Conservation (phyloP, 768 basidiomycete genomes). For the Calocera cornea region DNA sequence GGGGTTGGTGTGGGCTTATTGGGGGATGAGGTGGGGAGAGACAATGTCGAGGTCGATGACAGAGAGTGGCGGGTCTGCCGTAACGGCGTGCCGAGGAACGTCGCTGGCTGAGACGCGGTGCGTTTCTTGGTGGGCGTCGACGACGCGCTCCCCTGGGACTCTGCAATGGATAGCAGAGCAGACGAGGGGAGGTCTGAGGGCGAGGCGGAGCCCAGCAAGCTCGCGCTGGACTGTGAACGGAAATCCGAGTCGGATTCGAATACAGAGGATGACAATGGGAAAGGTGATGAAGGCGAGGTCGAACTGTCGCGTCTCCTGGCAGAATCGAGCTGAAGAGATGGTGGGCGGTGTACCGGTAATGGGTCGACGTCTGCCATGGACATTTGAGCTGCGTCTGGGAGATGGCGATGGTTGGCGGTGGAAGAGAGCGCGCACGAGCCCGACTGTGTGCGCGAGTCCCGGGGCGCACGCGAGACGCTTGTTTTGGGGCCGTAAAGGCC, state of each 20-base stretch:
- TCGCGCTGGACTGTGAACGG: constrained; percentile 1
- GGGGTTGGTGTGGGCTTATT: neutral
- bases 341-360: neutral
- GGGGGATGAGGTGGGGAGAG: neutral
- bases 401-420: neutral
- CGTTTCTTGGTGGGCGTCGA: neutral
- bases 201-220: neutral
- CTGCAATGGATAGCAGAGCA: neutral
- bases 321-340: neutral
- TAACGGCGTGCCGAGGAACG: neutral
- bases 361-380: neutral
- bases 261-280: neutral
- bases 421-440: neutral
- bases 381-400: neutral
- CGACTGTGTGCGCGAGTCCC: neutral
- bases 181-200: neutral
- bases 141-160: neutral
- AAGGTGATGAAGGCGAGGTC: neutral
- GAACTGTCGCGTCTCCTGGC: neutral
- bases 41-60: neutral
- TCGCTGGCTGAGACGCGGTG: neutral
- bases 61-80: neutral
- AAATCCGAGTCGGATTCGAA: constrained; percentile 4
- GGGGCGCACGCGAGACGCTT: neutral
- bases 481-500: neutral